Base-by-base conservation (phyloP, 495 filamentous ascomycete species). In the Tirmania nivea region DNA sequence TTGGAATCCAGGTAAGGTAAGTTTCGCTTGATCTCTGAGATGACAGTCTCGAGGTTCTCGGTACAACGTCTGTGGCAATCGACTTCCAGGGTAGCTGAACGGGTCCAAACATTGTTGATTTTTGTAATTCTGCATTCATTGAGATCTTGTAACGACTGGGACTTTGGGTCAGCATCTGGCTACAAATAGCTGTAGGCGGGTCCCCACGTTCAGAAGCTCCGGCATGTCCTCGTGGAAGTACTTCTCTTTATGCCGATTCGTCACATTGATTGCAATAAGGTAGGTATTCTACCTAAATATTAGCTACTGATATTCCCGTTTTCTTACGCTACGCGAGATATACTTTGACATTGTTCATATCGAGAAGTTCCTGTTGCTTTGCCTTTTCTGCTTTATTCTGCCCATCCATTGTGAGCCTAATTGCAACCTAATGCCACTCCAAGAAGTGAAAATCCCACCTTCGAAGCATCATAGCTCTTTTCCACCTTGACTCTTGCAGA, bases 161-260 rank as follows among this genome's bases (percentile, higher is more conserved):
- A 3, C 3, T 31, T 31, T 31, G 25, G 25, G 25, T 31, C 25
- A 31, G 2, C 2, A 31, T 3, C 7, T 31, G 25, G 25, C 25
- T 31, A 7, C 7, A 31, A 1, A 31, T 25, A 31, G 7, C 7
- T 31, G 48, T 17, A 31, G 14, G 20, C 9, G 35, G 16, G 17
- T 35, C 10, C 39, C 57, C 71, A 89, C 87, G 69, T 99, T 86
- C 59, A 99, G 70, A 35, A 99, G 64, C 55, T 95, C 89, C 4
- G 90, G 90, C 19, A 99, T 75, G 65, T 95, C 95, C 72, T 95
- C 87, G 64, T 96, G 78, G 60, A 87, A 99, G 69, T 95, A 95
- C 64, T 79, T 86, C 65, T 93, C 84, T 69, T 95, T 96, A 61
- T 93, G 79, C 66, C 85, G 88, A 68, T 99, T 99, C 37, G 89